These are phyloP conservation scores for Rubia balearica DNA, from an alignment of 305 asterid genomes.

Conservation along the genomic window DNA sequence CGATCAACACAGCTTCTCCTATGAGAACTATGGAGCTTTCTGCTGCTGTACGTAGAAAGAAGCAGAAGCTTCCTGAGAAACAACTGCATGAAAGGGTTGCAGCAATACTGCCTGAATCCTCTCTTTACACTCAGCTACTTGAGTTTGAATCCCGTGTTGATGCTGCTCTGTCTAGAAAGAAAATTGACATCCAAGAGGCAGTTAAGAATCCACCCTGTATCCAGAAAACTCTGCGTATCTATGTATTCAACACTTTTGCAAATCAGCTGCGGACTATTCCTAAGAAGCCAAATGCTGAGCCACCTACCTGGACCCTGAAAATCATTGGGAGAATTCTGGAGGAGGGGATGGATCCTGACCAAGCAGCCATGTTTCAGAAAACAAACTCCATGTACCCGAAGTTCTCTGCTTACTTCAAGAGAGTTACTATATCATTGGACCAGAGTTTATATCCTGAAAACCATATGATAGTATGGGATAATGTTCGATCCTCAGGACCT, in stretches of 20 bases:
- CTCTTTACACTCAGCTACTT: constrained; percentile 91
- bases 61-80: constrained; percentile 95
- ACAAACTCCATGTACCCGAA: constrained; percentile 63
- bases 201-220: constrained; percentile 62
- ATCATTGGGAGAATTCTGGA: constrained; percentile 88
- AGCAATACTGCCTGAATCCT: constrained; percentile 88
- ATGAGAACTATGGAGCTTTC: constrained; percentile 73
- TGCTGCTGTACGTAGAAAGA: constrained; percentile 79
- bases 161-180: constrained; percentile 80
- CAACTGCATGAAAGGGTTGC: constrained; percentile 89
- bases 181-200: constrained; percentile 91
- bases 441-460: constrained; percentile 83
- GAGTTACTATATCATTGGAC: constrained; percentile 81
- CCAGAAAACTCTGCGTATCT: constrained; percentile 82
- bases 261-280: constrained; percentile 75
- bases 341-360: constrained; percentile 90
- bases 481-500: constrained; percentile 72
- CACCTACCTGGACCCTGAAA: constrained; percentile 94
- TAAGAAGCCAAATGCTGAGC: constrained; percentile 83
- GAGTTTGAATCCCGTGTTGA: constrained; percentile 93
- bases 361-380: constrained; percentile 74
- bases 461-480: constrained; percentile 86
- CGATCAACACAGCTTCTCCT: constrained; percentile 48
- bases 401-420: constrained; percentile 81
- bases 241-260: constrained; percentile 79